These are phyloP conservation scores for Bipolaris zeicola DNA, from an alignment of 2,329 filamentous ascomycete genomes.

Conservation along the genomic window DNA sequence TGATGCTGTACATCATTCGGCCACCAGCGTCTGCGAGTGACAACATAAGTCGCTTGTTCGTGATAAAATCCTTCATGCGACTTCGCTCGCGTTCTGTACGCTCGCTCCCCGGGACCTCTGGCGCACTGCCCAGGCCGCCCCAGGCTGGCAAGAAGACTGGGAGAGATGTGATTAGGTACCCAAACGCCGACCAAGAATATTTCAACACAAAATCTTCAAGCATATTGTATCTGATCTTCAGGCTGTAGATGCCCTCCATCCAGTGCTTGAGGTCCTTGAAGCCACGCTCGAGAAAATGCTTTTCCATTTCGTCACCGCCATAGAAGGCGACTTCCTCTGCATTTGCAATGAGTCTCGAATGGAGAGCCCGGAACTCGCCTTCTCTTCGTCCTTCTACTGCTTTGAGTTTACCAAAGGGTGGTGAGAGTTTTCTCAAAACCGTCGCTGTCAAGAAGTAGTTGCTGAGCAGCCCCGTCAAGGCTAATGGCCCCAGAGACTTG, in stretches of 20 bases:
- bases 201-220: slow-evolving; percentile 97
- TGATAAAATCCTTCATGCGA: slow-evolving; percentile 98
- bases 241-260: slow-evolving; percentile 98
- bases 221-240: slow-evolving; percentile 98
- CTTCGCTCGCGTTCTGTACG: slow-evolving; percentile 72
- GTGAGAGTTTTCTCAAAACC: slow-evolving; percentile 83
- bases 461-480: slow-evolving; percentile 81
- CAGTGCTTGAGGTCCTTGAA: slow-evolving; percentile 92
- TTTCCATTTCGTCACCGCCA: slow-evolving; percentile 92
- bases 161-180: slow-evolving; percentile 89
- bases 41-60: slow-evolving; percentile 97
- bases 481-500: slow-evolving; percentile 84
- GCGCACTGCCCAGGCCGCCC: slow-evolving; percentile 78
- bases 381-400: slow-evolving; percentile 94
- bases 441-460: slow-evolving; percentile 96
- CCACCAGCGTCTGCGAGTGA: slow-evolving; percentile 95
- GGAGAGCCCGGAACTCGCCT: slow-evolving; percentile 89
- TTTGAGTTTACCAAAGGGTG: slow-evolving; percentile 95
- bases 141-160: slow-evolving; percentile 94
- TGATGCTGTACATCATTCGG: slow-evolving; percentile 99
- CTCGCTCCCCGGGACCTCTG: slow-evolving; percentile 63
- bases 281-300: slow-evolving; percentile 86
- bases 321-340: slow-evolving; percentile 98
- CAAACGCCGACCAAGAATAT: slow-evolving; percentile 98
- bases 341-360: slow-evolving; percentile 91